Conservation (phyloP, 2,329 filamentous ascomycete species). For the Claviceps purpurea region DNA sequence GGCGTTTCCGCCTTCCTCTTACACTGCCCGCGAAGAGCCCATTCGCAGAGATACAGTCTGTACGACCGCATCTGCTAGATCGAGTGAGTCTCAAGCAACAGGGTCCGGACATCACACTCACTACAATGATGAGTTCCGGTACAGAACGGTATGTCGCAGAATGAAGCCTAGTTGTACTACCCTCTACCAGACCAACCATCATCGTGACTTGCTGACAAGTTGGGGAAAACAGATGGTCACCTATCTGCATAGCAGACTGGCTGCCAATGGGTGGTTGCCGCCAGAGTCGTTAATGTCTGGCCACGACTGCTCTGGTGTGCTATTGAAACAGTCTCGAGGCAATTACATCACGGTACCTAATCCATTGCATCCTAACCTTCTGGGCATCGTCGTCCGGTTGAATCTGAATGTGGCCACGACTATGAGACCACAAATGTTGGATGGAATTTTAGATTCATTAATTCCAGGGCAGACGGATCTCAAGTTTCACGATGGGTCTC, state of each 20-base stretch:
- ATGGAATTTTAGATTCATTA: constrained; percentile 28
- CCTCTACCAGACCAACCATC: too few relatives aligned
- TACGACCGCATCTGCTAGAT: constrained; percentile 1
- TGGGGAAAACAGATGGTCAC: constrained; percentile 15
- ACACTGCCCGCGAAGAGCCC: neutral
- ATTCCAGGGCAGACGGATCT: constrained; percentile 28
- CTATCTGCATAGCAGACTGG: constrained; percentile 17
- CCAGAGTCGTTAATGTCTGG: constrained; percentile 5
- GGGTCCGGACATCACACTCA: constrained; percentile 1
- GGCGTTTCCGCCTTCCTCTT: constrained; percentile 1
- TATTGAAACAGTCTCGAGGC: constrained; percentile 25
- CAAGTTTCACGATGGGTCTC: constrained; percentile 26
- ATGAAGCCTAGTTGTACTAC: neutral
- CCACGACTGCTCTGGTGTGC: constrained; percentile 20
- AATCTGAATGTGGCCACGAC: constrained; percentile 34
- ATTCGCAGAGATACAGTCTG: constrained; percentile 5
- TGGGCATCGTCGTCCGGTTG: constrained; percentile 28
- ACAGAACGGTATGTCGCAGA: constrained; percentile 13
- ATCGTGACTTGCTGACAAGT: neutral
- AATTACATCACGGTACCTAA: constrained; percentile 28
- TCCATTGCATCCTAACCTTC: constrained; percentile 21
- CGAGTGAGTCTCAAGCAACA: neutral
- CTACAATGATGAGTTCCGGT: constrained; percentile 19
- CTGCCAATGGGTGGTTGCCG: constrained; percentile 18
- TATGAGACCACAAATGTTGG: constrained; percentile 33